Conservation (phyloP, 257 asterid species). For the Solanum pinnatisectum region DNA sequence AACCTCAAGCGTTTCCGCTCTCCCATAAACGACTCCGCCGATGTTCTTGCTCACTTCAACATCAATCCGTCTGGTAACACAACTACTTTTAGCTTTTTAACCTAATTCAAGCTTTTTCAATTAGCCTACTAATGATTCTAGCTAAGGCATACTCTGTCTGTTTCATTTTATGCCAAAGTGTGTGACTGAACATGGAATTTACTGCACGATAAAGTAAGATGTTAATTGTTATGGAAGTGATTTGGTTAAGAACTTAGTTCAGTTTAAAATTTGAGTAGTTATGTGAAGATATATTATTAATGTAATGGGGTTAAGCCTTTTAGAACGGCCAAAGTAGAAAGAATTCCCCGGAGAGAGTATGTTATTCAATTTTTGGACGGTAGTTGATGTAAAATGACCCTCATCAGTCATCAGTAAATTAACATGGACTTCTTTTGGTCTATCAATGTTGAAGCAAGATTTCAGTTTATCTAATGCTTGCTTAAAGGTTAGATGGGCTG, state of each 20-base stretch:
- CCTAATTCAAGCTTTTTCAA: background rate
- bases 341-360: background rate
- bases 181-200: background rate
- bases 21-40: conserved; percentile 63
- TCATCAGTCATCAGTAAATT: background rate
- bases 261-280: background rate
- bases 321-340: background rate
- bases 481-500: background rate
- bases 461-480: background rate
- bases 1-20: conserved; percentile 52
- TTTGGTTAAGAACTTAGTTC: background rate
- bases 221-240: background rate
- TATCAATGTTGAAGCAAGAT: background rate
- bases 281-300: background rate
- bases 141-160: background rate
- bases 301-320: background rate
- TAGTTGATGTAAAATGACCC: background rate
- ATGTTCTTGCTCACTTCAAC: conserved; percentile 61
- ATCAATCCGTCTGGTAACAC: conserved; percentile 32
- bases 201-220: background rate
- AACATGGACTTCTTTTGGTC: background rate
- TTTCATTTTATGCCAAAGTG: background rate
- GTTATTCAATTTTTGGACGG: background rate
- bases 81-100: background rate
- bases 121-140: background rate